Base-by-base conservation (phyloP, 169 alveolate genomes). In the Plasmodium coatneyi region DNA sequence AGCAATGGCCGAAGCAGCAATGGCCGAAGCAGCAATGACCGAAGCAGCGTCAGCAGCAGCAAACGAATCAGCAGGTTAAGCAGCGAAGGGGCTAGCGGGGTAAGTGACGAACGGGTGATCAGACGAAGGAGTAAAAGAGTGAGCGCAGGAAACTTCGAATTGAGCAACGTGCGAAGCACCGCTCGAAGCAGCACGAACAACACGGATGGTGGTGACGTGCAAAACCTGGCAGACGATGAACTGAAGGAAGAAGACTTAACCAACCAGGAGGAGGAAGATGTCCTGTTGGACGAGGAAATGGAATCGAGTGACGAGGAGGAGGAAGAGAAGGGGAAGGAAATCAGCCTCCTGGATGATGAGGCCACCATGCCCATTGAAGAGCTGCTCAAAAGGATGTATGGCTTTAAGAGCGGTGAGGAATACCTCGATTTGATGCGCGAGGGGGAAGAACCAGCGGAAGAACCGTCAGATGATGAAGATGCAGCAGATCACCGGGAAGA, bases 201-300 rank as follows among this genome's bases (percentile, higher is more conserved):
- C 22, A 49, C 60, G n/a, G 60, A 14, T 6, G 19, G 25, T 4
- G 34, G 6, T 7, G 34, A 7, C 32, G 10, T 30, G 22, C 36
- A 30, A 5, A 74, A 30, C 34, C 0, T 36, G 22, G 28, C 12
- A 0, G 82, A 78, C 34, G 54, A 91, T n/a, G 87, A 91, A 22
- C 19, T 78, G 32, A 79, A 91, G 19, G 95, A 92, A 30, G 92
- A 74, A 39, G 90, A 83, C 46, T 72, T 79, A 10, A 43, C 84
- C 4, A 92, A 92, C 54, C 93, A 74, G 30, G 89, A 82, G 34
- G 91, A 82, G 60, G 91, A 82, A 60, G 91, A 82, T 28, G 28
- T 56, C 1, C 34, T 92, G 16, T 32, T 82, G 66, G 93, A 92
- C 74, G 82, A 82, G 39, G 41, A 81, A 60, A 89, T 80, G 92